Evolutionary conservation across 768 basidiomycete genomes (phyloP), one percentile per base, ranked within the genome.

Genomic region (Termitomyces sp.): DNA sequence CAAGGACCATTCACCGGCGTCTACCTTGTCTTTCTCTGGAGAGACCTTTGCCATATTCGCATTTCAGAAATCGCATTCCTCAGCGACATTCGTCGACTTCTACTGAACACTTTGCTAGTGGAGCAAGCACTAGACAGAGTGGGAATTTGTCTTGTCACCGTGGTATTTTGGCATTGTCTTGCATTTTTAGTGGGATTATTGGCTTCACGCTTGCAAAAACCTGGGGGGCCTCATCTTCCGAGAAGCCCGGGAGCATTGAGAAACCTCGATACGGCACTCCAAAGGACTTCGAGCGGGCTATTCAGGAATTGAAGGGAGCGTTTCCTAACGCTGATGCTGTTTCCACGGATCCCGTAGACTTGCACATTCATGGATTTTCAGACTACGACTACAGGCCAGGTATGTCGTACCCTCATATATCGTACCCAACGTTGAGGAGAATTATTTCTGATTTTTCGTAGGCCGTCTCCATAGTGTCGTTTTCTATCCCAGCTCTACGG

Each of bases 401-500:
- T 84, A 59, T 48, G 72, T 69, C 54, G 26, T 56, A 20, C 42
- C 38, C 82, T 69, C 18, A 4, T 53, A 9, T 44, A 9, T 44
- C 24, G 28, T n/a, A 30, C 22, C 2, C 8, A 16, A 22, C 13
- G 24, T 10, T 4, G 9, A 30, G 26, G 28, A 13, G 22, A 45
- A 0, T 48, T 30, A 1, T 36, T 26, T 40, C 5, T 9, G 49
- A 12, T 20, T 18, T 55, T 8, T 28, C 18, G n/a, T n/a, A 63
- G 61, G 58, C 14, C 32, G 56, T 32, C 64, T 67, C 7, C 87
- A 85, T 49, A 83, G 77, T 42, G 84, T 87, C 6, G 78, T 89
- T 1, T 82, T 88, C 3, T 86, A 83, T 64, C 87, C 87, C 0
- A 63, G 70, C 18, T 80, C 76, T 26, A 94, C 93, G 0, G 88